Evolutionary conservation across 768 basidiomycete genomes (phyloP).

Genomic region (Russula griseocarnosa): DNA sequence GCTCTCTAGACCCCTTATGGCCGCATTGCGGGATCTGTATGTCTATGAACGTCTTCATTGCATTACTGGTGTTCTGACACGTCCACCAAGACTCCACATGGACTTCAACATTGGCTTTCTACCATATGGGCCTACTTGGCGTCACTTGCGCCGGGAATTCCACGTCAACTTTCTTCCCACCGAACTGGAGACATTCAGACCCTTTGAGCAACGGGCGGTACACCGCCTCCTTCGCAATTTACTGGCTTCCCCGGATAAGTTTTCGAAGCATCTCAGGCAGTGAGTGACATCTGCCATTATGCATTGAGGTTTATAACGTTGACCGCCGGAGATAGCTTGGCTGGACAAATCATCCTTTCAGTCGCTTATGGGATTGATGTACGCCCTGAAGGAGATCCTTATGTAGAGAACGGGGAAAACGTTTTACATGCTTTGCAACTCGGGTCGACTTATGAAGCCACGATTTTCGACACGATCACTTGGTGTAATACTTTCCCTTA

Average conservation of each 20-base stretch:
- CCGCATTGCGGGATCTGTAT: constrained; percentile 4
- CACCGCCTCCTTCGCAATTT: constrained; percentile 1
- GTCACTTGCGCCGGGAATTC: not conserved
- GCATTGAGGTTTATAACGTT: not conserved
- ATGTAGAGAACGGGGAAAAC: constrained; percentile 29
- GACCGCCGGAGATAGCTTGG: constrained; percentile 34
- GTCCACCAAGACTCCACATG: not conserved
- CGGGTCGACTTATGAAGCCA: constrained; percentile 35
- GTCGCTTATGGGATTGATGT: constrained; percentile 47
- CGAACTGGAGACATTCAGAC: not conserved
- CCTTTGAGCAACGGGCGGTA: not conserved
- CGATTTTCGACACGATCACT: constrained; percentile 42
- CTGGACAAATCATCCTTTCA: constrained; percentile 41
- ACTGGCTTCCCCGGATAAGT: constrained; percentile 16
- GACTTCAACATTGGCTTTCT: not conserved
- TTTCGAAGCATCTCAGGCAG: constrained; percentile 39
- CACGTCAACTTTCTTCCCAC: not conserved
- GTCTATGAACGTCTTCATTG: not conserved
- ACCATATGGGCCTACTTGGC: constrained; percentile 1
- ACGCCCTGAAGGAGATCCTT: constrained; percentile 33
- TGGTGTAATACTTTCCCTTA: constrained; percentile 28
- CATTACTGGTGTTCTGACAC: not conserved
- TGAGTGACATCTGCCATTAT: constrained; percentile 30
- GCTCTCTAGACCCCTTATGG: constrained; percentile 8
- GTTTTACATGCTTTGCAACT: constrained; percentile 19